Evolutionary conservation across 1,284 basidiomycete species (phyloP), one percentile per base, ranked within the genome.

Genomic region (Schizophyllum amplum): DNA sequence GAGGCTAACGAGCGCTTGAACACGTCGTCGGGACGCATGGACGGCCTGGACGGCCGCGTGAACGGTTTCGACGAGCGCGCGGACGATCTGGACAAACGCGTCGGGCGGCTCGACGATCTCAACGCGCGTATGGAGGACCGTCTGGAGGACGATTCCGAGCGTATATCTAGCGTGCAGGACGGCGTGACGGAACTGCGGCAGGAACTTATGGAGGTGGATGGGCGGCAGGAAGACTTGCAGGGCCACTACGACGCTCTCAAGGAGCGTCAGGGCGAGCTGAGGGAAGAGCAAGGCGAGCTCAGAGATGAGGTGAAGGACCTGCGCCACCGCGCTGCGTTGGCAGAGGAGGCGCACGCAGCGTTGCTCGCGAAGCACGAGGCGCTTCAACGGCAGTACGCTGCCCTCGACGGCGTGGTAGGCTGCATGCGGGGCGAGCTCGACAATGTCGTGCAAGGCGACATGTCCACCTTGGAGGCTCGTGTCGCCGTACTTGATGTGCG

Each of bases 1-100:
- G 51, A 60, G 75, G 54, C 71, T 70, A 73, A 76, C 55, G 66
- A 60, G 4, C 71, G 76, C 54, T 60, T 81, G 9, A 72, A 73
- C 22, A 65, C 56, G 0, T 58, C 80, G 22, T 69, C 72, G 47
- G 67, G 66, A 5, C 69, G 64, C 56, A 51, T 68, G 51, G 67
- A 72, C 47, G 56, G 24, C 1, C 46, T 59, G 13, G 59, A 57
- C 24, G 54, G 47, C 33, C 49, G 53, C n/a, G 9, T 48, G 20
- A 51, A 59, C n/a, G 24, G 48, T 11, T 46, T 47, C 21, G 52
- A 59, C 23, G 23, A 48, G 24, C 11, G 50, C 24, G 33, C 50
- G 2, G 47, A 58, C 23, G 33, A 42, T 3, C 3, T 42, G 13
- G 33, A 42, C 33, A 9, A 42, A 17, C 33, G 17, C 13, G 13